Conservation (phyloP, 2,329 filamentous ascomycete genomes). For the Aspergillus sp. region DNA sequence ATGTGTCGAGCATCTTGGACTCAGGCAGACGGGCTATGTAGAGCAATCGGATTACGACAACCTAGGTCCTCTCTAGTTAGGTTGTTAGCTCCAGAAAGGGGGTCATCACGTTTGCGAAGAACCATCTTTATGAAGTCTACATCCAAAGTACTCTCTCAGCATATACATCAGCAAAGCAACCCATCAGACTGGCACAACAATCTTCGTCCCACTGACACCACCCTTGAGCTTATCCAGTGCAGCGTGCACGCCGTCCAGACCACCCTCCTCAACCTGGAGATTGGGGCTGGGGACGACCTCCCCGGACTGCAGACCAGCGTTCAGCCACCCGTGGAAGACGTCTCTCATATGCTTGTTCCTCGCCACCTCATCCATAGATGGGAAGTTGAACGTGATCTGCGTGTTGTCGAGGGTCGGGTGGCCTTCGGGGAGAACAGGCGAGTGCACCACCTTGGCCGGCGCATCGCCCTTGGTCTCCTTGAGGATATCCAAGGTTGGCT, state of each 20-base stretch:
- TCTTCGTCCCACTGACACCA: conserved; percentile 23
- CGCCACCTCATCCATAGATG: conserved; percentile 9
- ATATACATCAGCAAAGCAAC: background rate
- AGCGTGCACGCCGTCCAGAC: conserved; percentile 15
- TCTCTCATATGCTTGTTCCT: conserved; percentile 9
- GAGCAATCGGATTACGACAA: too few species aligned
- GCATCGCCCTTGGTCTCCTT: conserved; percentile 17
- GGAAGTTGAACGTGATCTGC: conserved; percentile 10
- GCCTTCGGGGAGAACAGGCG: conserved; percentile 12
- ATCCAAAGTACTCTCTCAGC: too few species aligned
- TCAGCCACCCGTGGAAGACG: conserved; percentile 20
- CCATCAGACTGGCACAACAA: conserved; percentile 15
- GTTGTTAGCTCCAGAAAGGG: too few species aligned
- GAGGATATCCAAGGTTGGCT: conserved; percentile 19
- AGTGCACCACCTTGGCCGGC: conserved; percentile 15
- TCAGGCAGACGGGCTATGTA: too few species aligned
- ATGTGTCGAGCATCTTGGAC: too few species aligned
- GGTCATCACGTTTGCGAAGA: too few species aligned
- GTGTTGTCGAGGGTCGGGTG: conserved; percentile 11
- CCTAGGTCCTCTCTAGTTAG: too few species aligned
- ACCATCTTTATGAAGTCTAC: too few species aligned
- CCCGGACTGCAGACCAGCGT: conserved; percentile 11
- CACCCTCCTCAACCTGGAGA: conserved; percentile 17
- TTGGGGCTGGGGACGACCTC: conserved; percentile 18
- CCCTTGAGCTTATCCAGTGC: conserved; percentile 20